These are phyloP conservation scores for Flaveria linearis DNA, from an alignment of 129 eudicot species.

Conservation along the genomic window DNA sequence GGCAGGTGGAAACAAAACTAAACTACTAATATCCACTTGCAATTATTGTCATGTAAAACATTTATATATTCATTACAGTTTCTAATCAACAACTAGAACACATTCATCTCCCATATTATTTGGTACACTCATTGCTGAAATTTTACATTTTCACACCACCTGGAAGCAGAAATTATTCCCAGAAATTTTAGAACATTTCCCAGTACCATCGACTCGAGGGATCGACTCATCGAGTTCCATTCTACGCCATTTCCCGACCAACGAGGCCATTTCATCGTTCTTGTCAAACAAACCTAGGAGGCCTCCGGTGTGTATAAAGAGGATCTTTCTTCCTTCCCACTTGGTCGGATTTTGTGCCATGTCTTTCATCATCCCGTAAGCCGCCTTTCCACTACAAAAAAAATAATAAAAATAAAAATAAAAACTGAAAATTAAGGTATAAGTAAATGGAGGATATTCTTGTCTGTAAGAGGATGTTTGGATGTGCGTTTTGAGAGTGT, in stretches of 20 bases:
- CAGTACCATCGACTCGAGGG: conserved; percentile 75
- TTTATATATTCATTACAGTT: not conserved
- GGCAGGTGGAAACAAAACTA: not conserved
- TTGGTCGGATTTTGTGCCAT: conserved; percentile 66
- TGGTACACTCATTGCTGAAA: conserved; percentile 17
- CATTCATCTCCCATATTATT: not conserved
- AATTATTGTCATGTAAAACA: conserved; percentile 12
- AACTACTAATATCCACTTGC: conserved; percentile 11
- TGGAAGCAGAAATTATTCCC: conserved; percentile 3
- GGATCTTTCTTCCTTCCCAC: conserved; percentile 86
- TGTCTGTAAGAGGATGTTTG: not conserved
- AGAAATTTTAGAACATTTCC: conserved; percentile 68
- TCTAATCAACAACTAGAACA: not conserved
- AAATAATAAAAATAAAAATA: too few relatives aligned
- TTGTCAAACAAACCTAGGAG: conserved; percentile 89
- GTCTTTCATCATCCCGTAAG: conserved; percentile 84
- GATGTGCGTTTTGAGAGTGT: not conserved
- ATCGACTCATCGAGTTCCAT: conserved; percentile 76
- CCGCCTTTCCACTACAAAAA: conserved; percentile 84
- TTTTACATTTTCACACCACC: conserved; percentile 5
- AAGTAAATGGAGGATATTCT: not conserved
- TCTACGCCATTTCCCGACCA: conserved; percentile 64
- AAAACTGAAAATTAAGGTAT: not conserved
- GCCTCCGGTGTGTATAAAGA: conserved; percentile 97
- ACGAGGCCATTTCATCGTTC: conserved; percentile 55